Conservation (phyloP, 1,284 basidiomycete species). For the Irpex sp. region DNA sequence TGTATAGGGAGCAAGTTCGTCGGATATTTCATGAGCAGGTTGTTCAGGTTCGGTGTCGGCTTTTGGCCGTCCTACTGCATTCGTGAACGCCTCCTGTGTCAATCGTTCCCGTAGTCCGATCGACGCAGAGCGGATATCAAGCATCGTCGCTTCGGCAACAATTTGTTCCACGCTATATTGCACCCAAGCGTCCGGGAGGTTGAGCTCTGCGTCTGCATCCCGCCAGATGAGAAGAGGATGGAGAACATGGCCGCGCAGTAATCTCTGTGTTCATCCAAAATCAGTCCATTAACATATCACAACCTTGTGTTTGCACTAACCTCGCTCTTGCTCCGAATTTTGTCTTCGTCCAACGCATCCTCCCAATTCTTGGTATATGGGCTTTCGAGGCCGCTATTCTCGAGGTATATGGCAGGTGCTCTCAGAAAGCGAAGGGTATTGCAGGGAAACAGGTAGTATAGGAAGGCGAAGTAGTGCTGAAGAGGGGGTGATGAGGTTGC, state of each 20-base stretch:
- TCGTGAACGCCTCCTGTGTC: slow-evolving; percentile 1
- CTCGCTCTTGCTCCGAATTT: slow-evolving; percentile 67
- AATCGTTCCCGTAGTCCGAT: slow-evolving; percentile 34
- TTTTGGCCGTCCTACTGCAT: background rate
- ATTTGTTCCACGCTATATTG: slow-evolving; percentile 65
- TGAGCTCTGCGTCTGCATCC: slow-evolving; percentile 61
- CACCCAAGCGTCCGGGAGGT: slow-evolving; percentile 62
- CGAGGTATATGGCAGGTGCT: slow-evolving; percentile 60
- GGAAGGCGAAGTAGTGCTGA: slow-evolving; percentile 66
- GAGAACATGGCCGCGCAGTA: slow-evolving; percentile 70
- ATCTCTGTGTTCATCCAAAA: slow-evolving; percentile 37
- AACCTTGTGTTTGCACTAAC: slow-evolving; percentile 30
- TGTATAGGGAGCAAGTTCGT: background rate
- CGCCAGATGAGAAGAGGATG: slow-evolving; percentile 72
- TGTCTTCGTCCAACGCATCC: slow-evolving; percentile 62
- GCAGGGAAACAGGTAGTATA: slow-evolving; percentile 88
- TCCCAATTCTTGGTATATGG: slow-evolving; percentile 65
- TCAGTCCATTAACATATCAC: slow-evolving; percentile 6
- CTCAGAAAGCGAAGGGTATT: slow-evolving; percentile 77
- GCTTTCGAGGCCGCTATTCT: slow-evolving; percentile 41
- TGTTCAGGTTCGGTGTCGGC: background rate
- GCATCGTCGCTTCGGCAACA: slow-evolving; percentile 67
- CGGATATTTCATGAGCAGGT: background rate
- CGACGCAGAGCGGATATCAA: slow-evolving; percentile 58
- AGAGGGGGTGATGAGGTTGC: slow-evolving; percentile 50